Evolutionary conservation across 2,329 filamentous ascomycete species (phyloP).

Genomic region (Alternaria sp.): DNA sequence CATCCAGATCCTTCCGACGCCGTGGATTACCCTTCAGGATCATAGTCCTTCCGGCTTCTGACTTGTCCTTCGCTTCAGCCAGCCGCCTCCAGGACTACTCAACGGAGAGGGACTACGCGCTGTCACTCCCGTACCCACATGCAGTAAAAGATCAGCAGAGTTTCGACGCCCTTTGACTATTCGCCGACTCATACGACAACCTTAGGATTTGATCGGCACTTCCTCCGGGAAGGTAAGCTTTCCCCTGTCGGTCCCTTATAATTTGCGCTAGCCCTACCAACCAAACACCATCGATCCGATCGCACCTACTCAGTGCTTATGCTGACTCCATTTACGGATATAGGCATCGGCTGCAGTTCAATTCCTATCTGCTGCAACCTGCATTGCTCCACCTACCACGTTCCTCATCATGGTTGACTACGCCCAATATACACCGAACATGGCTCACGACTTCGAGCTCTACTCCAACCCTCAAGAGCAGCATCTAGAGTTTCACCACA

Average conservation of each 20-base stretch:
- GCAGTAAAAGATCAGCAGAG: slow-evolving; percentile 34
- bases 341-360: slow-evolving; percentile 25
- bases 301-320: slow-evolving; percentile 28
- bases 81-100: slow-evolving; percentile 30
- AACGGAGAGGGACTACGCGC: slow-evolving; percentile 27
- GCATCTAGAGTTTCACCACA: slow-evolving; percentile 39
- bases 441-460: slow-evolving; percentile 49
- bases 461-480: slow-evolving; percentile 43
- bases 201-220: slow-evolving; percentile 30
- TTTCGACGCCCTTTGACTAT: slow-evolving; percentile 20
- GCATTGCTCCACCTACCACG: slow-evolving; percentile 7
- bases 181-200: slow-evolving; percentile 41
- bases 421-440: slow-evolving; percentile 35
- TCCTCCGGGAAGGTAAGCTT: slow-evolving; percentile 41
- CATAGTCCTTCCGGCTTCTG: slow-evolving; percentile 21
- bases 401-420: slow-evolving; percentile 46
- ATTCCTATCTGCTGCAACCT: slow-evolving; percentile 14
- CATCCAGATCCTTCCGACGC: slow-evolving; percentile 26
- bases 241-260: slow-evolving; percentile 38
- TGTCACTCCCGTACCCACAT: slow-evolving; percentile 28
- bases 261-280: slow-evolving; percentile 25
- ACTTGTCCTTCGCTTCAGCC: slow-evolving; percentile 34
- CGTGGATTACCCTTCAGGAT: slow-evolving; percentile 12
- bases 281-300: slow-evolving; percentile 19
- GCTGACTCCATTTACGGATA: slow-evolving; percentile 32